Conservation (phyloP, 345 rosid species). For the Dimocarpus longan region DNA sequence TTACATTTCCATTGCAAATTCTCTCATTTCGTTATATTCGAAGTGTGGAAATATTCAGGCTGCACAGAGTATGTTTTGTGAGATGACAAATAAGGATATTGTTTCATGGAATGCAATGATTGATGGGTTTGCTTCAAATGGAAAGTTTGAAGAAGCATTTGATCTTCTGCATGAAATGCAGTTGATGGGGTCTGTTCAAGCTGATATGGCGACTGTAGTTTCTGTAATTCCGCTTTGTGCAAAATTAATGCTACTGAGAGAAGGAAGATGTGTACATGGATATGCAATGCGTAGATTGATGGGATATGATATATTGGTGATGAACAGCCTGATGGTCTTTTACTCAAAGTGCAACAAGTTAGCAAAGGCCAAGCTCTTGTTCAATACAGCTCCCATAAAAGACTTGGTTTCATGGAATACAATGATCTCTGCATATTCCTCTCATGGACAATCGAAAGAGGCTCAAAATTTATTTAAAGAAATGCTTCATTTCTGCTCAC, state of each 20-base stretch:
- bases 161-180: conserved; percentile 50
- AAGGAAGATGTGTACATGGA: conserved; percentile 55
- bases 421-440: conserved; percentile 45
- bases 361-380: conserved; percentile 41
- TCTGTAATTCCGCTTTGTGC: conserved; percentile 43
- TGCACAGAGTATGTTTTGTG: conserved; percentile 43
- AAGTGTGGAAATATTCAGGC: conserved; percentile 39
- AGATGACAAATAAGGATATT: conserved; percentile 38
- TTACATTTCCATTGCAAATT: conserved; percentile 50
- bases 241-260: conserved; percentile 38
- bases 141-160: conserved; percentile 45
- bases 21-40: conserved; percentile 58
- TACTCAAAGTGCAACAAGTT: conserved; percentile 44
- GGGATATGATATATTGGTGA: conserved; percentile 32
- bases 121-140: conserved; percentile 51
- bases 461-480: conserved; percentile 48
- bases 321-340: conserved; percentile 49
- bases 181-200: conserved; percentile 24
- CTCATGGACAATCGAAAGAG: conserved; percentile 28
- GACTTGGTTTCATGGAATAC: conserved; percentile 60
- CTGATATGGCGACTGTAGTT: conserved; percentile 47
- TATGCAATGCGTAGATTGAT: conserved; percentile 38
- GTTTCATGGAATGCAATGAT: conserved; percentile 62
- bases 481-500: conserved; percentile 32
- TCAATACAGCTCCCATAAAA: conserved; percentile 25